phyloP scores from a whole-genome alignment of 805 yeast genomes.

The Zygosaccharomyces gambellarensis region DNA sequence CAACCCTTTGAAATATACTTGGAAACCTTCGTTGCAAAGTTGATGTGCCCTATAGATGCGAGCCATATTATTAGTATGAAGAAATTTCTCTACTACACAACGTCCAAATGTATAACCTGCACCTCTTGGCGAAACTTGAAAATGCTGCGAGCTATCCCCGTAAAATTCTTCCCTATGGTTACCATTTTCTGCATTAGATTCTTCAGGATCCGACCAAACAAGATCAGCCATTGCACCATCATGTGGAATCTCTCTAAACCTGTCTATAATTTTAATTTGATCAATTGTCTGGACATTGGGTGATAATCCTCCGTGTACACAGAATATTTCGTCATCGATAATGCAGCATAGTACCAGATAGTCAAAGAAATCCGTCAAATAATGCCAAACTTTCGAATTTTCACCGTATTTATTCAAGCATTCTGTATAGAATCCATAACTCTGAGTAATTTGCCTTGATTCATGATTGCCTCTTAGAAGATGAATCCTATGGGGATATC shows the following conservation, averaged over 20 bases:
- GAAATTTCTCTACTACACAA: constrained; percentile 83
- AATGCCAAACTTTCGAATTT: constrained; percentile 72
- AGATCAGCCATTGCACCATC: constrained; percentile 99
- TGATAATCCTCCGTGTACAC: constrained; percentile 95
- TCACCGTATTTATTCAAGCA: constrained; percentile 83
- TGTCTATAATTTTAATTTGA: constrained; percentile 82
- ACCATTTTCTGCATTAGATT: constrained; percentile 43
- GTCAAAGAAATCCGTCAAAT: constrained; percentile 90
- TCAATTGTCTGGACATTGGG: constrained; percentile 94
- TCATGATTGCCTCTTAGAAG: constrained; percentile 94
- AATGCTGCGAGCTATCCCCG: constrained; percentile 43
- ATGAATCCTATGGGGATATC: constrained; percentile 81
- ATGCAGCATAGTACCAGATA: constrained; percentile 84
- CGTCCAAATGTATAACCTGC: constrained; percentile 97
- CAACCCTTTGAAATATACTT: constrained; percentile 82
- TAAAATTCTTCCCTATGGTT: constrained; percentile 27
- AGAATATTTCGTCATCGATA: constrained; percentile 83
- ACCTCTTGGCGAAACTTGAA: constrained; percentile 88
- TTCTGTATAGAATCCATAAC: constrained; percentile 95
- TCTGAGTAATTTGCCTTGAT: constrained; percentile 92
- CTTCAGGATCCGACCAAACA: constrained; percentile 98
- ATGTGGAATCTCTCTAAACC: constrained; percentile 94
- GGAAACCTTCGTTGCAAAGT: constrained; percentile 93
- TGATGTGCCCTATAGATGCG: constrained; percentile 94
- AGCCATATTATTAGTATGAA: constrained; percentile 68